These are phyloP conservation scores for Edaphochlamys debaryana DNA, from an alignment of 139 green algal species.

Conservation along the genomic window DNA sequence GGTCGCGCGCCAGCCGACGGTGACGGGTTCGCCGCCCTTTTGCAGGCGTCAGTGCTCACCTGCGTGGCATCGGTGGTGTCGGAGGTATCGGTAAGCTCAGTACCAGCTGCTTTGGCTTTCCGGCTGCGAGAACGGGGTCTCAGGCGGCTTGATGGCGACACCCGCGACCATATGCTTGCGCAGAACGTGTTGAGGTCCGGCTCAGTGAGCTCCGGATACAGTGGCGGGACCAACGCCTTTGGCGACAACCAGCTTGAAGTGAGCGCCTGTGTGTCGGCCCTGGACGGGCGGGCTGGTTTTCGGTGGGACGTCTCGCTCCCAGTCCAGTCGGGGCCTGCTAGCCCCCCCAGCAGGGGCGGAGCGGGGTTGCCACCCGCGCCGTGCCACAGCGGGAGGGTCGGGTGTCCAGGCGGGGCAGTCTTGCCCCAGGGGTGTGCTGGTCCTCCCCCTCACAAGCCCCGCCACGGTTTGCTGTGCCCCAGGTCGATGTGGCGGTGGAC, in stretches of 20 bases:
- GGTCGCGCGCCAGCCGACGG: too few species aligned
- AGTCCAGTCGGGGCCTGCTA: too few species aligned
- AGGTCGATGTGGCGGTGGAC: constrained; percentile 81
- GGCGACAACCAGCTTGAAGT: constrained; percentile 43
- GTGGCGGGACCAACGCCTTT: constrained; percentile 17
- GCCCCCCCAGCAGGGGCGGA: too few species aligned
- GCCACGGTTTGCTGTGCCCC: neutral
- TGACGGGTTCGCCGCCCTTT: too few species aligned
- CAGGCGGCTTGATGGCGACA: neutral
- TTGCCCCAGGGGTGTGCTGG: too few species aligned
- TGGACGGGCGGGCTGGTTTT: too few species aligned
- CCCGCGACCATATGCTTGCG: neutral
- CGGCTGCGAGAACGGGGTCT: neutral
- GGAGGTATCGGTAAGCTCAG: constrained; percentile 19
- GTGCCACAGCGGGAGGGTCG: too few species aligned
- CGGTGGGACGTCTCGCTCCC: too few species aligned
- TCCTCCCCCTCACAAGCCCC: too few species aligned
- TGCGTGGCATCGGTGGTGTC: constrained; percentile 22
- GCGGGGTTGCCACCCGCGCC: too few species aligned
- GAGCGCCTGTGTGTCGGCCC: too few species aligned
- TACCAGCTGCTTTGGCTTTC: neutral
- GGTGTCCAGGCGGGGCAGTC: too few species aligned
- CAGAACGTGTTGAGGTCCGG: constrained; percentile 19
- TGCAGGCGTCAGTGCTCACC: constrained; percentile 13
- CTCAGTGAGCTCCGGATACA: neutral